A percentile compares a stretch with the other conserved stretches of the same genome.
phyloP scores from a whole-genome alignment of 345 rosid species.

The Ceriops tagal region DNA sequence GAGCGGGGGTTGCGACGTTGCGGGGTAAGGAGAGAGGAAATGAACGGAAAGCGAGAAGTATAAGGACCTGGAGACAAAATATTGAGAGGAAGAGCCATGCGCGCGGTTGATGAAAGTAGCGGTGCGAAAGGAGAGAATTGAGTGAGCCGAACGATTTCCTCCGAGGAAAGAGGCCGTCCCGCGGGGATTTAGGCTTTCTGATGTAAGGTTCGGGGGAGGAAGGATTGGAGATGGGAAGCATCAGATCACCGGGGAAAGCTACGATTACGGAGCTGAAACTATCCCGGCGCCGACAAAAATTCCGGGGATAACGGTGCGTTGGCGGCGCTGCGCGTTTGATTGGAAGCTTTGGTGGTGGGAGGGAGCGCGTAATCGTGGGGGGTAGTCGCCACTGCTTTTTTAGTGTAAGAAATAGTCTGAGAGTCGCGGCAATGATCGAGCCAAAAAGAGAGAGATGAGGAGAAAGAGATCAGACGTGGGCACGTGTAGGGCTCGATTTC shows the following conservation, averaged over 20 bases:
- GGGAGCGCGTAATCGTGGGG: no score
- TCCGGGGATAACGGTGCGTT: conserved; percentile 20
- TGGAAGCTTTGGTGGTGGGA: neutral
- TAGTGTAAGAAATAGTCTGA: no score
- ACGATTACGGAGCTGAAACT: neutral
- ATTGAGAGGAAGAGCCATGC: conserved; percentile 56
- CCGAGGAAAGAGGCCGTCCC: conserved; percentile 17
- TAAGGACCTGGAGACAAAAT: conserved; percentile 56
- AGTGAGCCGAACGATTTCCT: conserved; percentile 45
- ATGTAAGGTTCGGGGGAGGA: conserved; percentile 42
- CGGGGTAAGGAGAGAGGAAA: conserved; percentile 35
- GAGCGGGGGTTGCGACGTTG: conserved; percentile 7
- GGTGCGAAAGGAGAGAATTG: conserved; percentile 26
- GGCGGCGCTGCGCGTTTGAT: neutral
- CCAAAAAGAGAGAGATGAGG: no score
- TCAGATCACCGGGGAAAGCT: conserved; percentile 9
- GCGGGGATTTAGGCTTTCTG: conserved; percentile 29
- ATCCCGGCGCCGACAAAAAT: conserved; percentile 16
- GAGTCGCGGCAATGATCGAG: no score
- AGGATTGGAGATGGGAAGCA: conserved; percentile 51
- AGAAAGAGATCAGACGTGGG: no score
- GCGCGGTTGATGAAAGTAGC: conserved; percentile 41
- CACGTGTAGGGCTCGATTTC: no score
- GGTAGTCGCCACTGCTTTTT: no score
- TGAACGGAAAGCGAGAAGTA: conserved; percentile 53